Percentiles rank a stretch among this genome's conserved stretches.
Conservation (phyloP, 192 early-diverging fungal species). For the Umbelopsis sp. region DNA sequence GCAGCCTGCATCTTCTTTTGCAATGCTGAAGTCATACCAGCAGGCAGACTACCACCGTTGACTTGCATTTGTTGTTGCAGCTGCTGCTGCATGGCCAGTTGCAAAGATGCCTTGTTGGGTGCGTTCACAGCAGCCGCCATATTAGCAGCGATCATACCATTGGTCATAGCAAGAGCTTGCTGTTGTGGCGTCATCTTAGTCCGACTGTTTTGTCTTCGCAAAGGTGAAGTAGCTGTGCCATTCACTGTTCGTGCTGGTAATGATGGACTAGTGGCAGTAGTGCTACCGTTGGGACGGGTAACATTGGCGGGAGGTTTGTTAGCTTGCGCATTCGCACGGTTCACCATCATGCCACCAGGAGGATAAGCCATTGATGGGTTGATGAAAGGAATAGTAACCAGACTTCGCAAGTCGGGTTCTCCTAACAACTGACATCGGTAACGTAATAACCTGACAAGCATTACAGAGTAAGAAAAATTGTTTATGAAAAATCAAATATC, state of each 20-base stretch:
- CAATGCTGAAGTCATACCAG: background rate
- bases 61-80: slow-evolving; percentile 22
- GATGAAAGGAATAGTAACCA: slow-evolving; percentile 34
- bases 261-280: slow-evolving; percentile 16
- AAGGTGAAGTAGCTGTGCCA: slow-evolving; percentile 9
- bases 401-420: slow-evolving; percentile 34
- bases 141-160: slow-evolving; percentile 38
- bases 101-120: slow-evolving; percentile 28
- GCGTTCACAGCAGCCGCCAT: slow-evolving; percentile 36
- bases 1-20: slow-evolving; percentile 20
- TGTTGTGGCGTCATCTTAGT: slow-evolving; percentile 36
- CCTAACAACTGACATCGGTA: slow-evolving; percentile 28
- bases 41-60: background rate
- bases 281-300: background rate
- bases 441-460: slow-evolving; percentile 26
- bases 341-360: slow-evolving; percentile 25
- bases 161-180: slow-evolving; percentile 34
- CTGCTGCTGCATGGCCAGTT: slow-evolving; percentile 33
- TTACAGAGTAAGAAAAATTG: background rate
- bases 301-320: slow-evolving; percentile 10
- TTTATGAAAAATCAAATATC: background rate
- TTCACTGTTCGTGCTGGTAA: slow-evolving; percentile 9
- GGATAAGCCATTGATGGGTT: slow-evolving; percentile 24
- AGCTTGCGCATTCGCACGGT: background rate
- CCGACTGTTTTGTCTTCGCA: slow-evolving; percentile 30